phyloP scores from a whole-genome alignment of 208 protist genomes.

The Acanthamoeba castellanii region DNA sequence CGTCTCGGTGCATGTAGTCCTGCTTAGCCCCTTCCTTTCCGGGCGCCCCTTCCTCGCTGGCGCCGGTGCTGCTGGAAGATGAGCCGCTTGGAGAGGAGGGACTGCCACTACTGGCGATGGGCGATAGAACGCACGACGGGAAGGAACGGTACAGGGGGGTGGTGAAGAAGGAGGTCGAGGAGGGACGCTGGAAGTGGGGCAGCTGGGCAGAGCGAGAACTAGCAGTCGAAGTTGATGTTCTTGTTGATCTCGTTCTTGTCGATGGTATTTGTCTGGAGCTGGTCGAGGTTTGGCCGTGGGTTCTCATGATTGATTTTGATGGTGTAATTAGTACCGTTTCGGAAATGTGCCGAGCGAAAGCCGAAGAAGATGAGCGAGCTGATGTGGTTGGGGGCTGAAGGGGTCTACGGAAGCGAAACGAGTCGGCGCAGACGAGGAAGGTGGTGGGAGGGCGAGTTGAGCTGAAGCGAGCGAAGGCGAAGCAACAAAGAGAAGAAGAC shows the following conservation, averaged over 20 bases:
- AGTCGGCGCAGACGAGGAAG: background rate
- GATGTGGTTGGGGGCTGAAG: background rate
- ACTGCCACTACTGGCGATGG: background rate
- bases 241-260: background rate
- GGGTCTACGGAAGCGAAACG: too few relatives aligned
- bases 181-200: conserved; percentile 36
- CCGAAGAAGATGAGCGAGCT: background rate
- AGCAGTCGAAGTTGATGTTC: background rate
- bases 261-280: background rate
- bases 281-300: background rate
- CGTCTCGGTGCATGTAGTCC: background rate
- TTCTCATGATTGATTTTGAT: too few relatives aligned
- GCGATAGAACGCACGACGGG: background rate
- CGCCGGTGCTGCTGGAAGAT: background rate
- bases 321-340: too few relatives aligned
- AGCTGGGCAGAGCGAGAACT: background rate
- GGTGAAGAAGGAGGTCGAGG: background rate
- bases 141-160: conserved; percentile 40
- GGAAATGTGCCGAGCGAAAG: background rate
- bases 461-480: background rate
- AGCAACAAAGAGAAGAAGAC: background rate
- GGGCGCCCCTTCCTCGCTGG: background rate
- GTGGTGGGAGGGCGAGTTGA: background rate
- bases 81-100: background rate
- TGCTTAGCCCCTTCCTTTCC: conserved; percentile 43